Conservation (phyloP, 768 basidiomycete genomes). For the Hericium alpestre region DNA sequence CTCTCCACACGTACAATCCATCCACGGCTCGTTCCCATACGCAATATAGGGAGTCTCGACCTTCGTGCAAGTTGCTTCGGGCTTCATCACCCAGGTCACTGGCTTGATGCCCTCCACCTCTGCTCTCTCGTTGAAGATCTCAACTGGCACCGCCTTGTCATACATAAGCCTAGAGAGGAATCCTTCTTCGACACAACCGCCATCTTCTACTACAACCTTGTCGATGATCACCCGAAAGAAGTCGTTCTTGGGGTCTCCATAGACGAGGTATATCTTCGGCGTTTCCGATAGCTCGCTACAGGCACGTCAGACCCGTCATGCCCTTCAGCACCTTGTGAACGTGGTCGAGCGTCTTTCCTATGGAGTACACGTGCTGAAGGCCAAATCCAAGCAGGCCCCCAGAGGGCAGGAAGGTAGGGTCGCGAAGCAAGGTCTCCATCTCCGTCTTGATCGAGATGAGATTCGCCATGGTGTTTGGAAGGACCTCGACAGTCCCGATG, state of each 20-base stretch:
- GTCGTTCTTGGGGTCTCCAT: neutral
- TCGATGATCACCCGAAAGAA: neutral
- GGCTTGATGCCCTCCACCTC: neutral
- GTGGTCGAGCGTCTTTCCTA: neutral
- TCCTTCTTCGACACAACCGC: neutral
- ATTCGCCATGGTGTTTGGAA: neutral
- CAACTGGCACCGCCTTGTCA: neutral
- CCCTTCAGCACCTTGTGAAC: slow-evolving; percentile 1
- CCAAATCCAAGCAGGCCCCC: slow-evolving; percentile 3
- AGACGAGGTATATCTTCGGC: neutral
- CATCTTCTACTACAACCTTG: neutral
- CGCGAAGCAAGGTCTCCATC: neutral
- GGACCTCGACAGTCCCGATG: neutral
- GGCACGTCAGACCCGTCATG: neutral
- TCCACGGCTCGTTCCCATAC: neutral
- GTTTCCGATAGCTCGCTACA: neutral
- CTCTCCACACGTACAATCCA: neutral
- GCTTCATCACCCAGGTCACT: slow-evolving; percentile 2
- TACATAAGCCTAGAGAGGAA: neutral
- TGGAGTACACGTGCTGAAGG: slow-evolving; percentile 1
- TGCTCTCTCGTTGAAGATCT: neutral
- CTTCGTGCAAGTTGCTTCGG: neutral
- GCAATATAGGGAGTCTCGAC: neutral
- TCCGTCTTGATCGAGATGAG: neutral
- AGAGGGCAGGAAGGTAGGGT: neutral